A percentile compares a stretch with the other conserved stretches of the same genome.
phyloP scores from a whole-genome alignment of 2,329 filamentous ascomycete species.

The Aspergillus fischeri region DNA sequence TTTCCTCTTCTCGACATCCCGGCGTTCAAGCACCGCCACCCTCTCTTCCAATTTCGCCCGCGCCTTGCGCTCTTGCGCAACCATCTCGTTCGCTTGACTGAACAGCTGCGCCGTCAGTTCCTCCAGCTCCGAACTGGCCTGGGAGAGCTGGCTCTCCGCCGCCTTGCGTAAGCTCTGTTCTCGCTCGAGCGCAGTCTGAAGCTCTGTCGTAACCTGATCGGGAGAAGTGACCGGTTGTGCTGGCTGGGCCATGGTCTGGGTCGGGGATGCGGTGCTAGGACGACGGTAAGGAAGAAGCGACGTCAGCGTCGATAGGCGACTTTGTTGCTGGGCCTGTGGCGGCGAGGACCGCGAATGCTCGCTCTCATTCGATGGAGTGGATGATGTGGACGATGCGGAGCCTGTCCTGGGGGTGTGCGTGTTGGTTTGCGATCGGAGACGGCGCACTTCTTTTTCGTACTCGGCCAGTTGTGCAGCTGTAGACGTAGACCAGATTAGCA shows the following conservation, averaged over 20 bases:
- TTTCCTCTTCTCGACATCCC: constrained; percentile 49
- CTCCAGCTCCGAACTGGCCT: constrained; percentile 56
- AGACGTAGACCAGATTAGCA: not conserved
- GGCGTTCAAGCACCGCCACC: constrained; percentile 43
- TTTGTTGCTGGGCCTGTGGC: constrained; percentile 25
- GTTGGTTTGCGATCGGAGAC: constrained; percentile 38
- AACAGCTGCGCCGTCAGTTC: constrained; percentile 59
- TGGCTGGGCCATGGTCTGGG: constrained; percentile 5
- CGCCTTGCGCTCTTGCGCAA: constrained; percentile 57
- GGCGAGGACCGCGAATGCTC: constrained; percentile 27
- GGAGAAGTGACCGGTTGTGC: constrained; percentile 18
- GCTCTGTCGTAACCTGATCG: constrained; percentile 33
- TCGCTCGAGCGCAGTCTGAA: constrained; percentile 52
- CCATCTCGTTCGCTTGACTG: constrained; percentile 64
- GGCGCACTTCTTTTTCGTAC: constrained; percentile 60
- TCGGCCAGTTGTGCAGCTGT: constrained; percentile 56
- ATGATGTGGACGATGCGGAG: constrained; percentile 25
- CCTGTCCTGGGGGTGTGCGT: constrained; percentile 20
- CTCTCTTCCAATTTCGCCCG: constrained; percentile 50
- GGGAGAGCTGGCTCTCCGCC: constrained; percentile 54
- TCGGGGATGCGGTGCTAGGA: constrained; percentile 30
- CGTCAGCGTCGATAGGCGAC: constrained; percentile 36
- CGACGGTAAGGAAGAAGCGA: constrained; percentile 38
- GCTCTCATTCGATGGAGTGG: constrained; percentile 19
- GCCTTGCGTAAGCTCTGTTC: constrained; percentile 53